These are phyloP conservation scores for Collybia sp. DNA, from an alignment of 768 basidiomycete species.

Conservation along the genomic window DNA sequence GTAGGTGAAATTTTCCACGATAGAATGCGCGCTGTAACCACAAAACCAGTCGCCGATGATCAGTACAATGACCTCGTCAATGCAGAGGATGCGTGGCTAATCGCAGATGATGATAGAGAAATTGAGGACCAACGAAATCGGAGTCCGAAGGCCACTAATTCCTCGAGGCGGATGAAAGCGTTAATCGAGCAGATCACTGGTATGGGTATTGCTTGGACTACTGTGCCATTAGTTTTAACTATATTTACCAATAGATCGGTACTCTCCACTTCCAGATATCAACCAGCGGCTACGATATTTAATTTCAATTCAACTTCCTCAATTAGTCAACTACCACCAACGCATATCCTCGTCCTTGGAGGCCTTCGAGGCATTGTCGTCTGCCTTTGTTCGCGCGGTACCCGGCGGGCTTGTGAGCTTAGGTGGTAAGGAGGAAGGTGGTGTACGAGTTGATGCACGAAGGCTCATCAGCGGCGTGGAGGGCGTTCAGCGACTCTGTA, in stretches of 20 bases:
- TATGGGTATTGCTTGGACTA: conserved; percentile 28
- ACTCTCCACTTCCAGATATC: conserved; percentile 78
- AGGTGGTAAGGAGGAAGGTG: conserved; percentile 35
- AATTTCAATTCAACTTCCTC: conserved; percentile 76
- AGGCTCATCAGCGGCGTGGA: conserved; percentile 78
- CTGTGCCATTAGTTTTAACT: not conserved
- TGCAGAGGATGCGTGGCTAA: conserved; percentile 79
- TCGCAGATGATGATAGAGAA: conserved; percentile 60
- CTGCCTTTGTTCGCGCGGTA: conserved; percentile 82
- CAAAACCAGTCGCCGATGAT: conserved; percentile 68
- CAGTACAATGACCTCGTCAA: conserved; percentile 85
- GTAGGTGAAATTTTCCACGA: conserved; percentile 43
- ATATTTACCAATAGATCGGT: conserved; percentile 60
- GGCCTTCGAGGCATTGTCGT: conserved; percentile 91
- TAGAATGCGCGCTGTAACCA: not conserved
- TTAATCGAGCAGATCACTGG: conserved; percentile 92
- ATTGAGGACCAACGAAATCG: conserved; percentile 33
- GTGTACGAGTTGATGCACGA: conserved; percentile 47
- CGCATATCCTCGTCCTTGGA: conserved; percentile 84
- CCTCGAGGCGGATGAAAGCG: conserved; percentile 77
- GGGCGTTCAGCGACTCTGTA: conserved; percentile 79
- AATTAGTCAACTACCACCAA: conserved; percentile 71
- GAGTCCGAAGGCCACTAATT: conserved; percentile 70
- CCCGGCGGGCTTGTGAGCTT: conserved; percentile 81
- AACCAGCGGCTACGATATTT: conserved; percentile 82